Evolutionary conservation across 345 rosid species (phyloP), one percentile per base, ranked within the genome.

Genomic region (Cochlearia excelsa): DNA sequence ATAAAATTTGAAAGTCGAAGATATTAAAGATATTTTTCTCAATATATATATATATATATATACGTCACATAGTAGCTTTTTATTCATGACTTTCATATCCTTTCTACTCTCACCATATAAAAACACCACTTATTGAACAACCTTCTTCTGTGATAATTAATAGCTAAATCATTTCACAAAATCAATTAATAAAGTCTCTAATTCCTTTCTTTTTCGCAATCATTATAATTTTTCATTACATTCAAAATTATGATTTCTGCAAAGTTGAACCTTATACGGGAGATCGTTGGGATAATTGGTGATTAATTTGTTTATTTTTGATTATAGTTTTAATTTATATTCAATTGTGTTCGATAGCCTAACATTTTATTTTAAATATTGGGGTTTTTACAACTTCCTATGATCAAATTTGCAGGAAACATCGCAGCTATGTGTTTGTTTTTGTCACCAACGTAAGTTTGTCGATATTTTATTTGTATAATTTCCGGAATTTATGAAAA

Each of bases 361-460:
- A 16, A 16, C 23, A 16, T 16, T 33, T 54, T 45, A 7, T 46
- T 31, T 63, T 27, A 16, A 16, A 16, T 16, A 16, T 16, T 16
- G 23, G 23, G 23, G 23, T 16, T 34, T 33, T 33, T 33, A 40
- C 38, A 16, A 16, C 23, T 34, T 41, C 4, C 0, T 41, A 35
- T 70, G 54, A 54, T 66, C 38, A 1, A 53, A 27, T 31, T 70
- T 75, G 59, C 86, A 91, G 98, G 98, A 45, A 91, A 91, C 56
- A 47, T 69, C 57, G 84, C 86, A 74, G 74, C 98, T 3, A 74
- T 88, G 58, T 75, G 78, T 74, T 43, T 88, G 77, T 91, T 91
- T 78, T 59, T 88, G 54, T 91, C 96, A 10, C 98, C 98, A 1
- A 74, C 67, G 98, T 88, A 83, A 82, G 96, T 16, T 16, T 16